phyloP scores from a whole-genome alignment of 805 yeast species.

The Saccharomycopsis sp. region DNA sequence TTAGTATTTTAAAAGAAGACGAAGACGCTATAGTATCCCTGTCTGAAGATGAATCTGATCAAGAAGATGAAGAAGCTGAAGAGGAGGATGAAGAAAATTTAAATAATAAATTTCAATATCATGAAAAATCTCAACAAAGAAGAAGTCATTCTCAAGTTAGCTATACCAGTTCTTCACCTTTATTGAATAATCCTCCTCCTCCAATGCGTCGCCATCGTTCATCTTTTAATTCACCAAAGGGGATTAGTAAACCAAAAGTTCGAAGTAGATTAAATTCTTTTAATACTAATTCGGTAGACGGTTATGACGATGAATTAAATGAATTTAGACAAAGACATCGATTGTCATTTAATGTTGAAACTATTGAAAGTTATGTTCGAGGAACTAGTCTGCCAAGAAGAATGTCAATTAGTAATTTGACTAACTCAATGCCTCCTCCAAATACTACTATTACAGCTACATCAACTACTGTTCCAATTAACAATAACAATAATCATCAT shows the following conservation, averaged over 20 bases:
- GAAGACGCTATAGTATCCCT: slow-evolving; percentile 33
- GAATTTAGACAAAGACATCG: background rate
- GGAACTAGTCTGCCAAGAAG: slow-evolving; percentile 4
- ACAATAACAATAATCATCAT: slow-evolving; percentile 1
- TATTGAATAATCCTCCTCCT: background rate
- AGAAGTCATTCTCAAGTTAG: slow-evolving; percentile 17
- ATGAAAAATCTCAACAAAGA: slow-evolving; percentile 11
- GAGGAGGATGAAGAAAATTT: slow-evolving; percentile 14
- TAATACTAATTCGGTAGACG: background rate
- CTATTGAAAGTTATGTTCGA: background rate
- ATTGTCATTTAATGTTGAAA: background rate
- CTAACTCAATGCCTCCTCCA: slow-evolving; percentile 3
- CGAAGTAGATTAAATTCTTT: slow-evolving; percentile 21
- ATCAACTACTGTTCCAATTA: background rate
- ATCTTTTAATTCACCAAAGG: slow-evolving; percentile 8
- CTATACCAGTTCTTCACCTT: slow-evolving; percentile 3
- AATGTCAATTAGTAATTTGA: slow-evolving; percentile 14
- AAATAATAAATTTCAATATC: slow-evolving; percentile 18
- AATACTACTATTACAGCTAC: background rate
- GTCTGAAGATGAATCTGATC: slow-evolving; percentile 31
- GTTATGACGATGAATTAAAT: slow-evolving; percentile 8
- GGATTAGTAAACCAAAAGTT: slow-evolving; percentile 7
- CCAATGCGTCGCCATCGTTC: slow-evolving; percentile 16
- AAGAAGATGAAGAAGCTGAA: slow-evolving; percentile 29
- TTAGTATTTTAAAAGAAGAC: slow-evolving; percentile 30